A percentile compares a stretch with the other conserved stretches of the same genome.
Evolutionary conservation across 208 protist genomes (phyloP).

Genomic region (Entamoeba histolytica): DNA sequence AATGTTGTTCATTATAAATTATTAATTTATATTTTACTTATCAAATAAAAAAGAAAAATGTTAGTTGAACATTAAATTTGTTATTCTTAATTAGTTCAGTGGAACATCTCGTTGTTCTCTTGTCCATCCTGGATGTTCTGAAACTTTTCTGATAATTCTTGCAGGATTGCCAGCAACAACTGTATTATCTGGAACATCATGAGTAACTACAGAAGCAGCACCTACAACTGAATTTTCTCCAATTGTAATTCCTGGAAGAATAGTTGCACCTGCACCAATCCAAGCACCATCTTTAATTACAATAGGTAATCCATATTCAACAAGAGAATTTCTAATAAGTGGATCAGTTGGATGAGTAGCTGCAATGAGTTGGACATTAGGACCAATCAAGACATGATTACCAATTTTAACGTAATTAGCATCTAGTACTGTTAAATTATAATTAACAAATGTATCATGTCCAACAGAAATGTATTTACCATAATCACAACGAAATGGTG

Average conservation of each 20-base stretch:
- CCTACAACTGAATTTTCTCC: slow-evolving; percentile 45
- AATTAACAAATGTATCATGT: slow-evolving; percentile 44
- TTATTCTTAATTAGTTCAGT: neutral
- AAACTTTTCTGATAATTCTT: neutral
- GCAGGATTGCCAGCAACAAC: slow-evolving; percentile 51
- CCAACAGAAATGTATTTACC: slow-evolving; percentile 46
- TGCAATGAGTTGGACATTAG: slow-evolving; percentile 45
- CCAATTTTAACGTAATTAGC: slow-evolving; percentile 42
- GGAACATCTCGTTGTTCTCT: neutral
- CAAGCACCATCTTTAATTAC: slow-evolving; percentile 23
- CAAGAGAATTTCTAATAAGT: neutral
- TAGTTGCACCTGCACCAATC: slow-evolving; percentile 11
- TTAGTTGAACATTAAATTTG: too few relatives aligned
- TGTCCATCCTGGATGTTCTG: neutral
- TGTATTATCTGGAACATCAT: slow-evolving; percentile 43
- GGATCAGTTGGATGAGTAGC: slow-evolving; percentile 47
- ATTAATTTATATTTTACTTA: too few relatives aligned
- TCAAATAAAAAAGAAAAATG: too few relatives aligned
- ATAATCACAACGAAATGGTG: slow-evolving; percentile 50
- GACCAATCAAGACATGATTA: slow-evolving; percentile 36
- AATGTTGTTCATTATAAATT: too few relatives aligned
- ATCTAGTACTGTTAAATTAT: slow-evolving; percentile 47
- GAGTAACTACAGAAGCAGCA: slow-evolving; percentile 51
- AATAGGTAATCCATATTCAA: slow-evolving; percentile 29
- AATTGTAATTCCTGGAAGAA: slow-evolving; percentile 51